Evolutionary conservation across 2,329 filamentous ascomycete species (phyloP).

Genomic region (Colletotrichum spaethianum): DNA sequence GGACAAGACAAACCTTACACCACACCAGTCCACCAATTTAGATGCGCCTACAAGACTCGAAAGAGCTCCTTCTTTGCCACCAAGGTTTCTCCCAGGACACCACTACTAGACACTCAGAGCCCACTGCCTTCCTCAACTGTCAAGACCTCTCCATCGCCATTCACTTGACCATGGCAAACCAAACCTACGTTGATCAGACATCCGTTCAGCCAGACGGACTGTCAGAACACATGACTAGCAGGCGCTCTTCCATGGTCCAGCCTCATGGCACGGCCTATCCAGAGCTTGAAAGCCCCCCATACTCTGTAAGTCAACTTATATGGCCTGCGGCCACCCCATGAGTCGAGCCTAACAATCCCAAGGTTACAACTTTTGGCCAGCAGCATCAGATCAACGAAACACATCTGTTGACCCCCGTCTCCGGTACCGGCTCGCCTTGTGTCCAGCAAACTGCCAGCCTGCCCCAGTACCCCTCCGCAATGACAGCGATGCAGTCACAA

Average conservation of each 20-base stretch:
- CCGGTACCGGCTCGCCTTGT: constrained; percentile 63
- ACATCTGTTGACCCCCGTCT: constrained; percentile 66
- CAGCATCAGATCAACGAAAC: constrained; percentile 55
- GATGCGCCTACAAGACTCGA: constrained; percentile 43
- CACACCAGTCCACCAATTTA: constrained; percentile 39
- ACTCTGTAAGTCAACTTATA: constrained; percentile 49
- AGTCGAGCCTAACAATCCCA: constrained; percentile 17
- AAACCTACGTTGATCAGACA: constrained; percentile 35
- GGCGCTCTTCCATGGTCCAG: constrained; percentile 29
- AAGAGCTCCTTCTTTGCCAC: neutral
- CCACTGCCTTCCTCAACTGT: neutral
- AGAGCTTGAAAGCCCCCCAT: constrained; percentile 43
- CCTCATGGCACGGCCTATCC: constrained; percentile 23
- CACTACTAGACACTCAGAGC: neutral
- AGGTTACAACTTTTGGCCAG: constrained; percentile 50
- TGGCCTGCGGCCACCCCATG: neutral
- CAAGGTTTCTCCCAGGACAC: neutral
- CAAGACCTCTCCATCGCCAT: constrained; percentile 3
- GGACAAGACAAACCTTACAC: neutral
- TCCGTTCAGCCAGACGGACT: constrained; percentile 23
- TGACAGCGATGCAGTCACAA: constrained; percentile 56
- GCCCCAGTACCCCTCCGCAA: constrained; percentile 56
- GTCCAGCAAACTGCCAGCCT: constrained; percentile 59
- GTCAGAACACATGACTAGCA: constrained; percentile 30
- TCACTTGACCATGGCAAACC: constrained; percentile 35